phyloP scores from a whole-genome alignment of 495 filamentous ascomycete genomes.

The Apiosordaria backusii region DNA sequence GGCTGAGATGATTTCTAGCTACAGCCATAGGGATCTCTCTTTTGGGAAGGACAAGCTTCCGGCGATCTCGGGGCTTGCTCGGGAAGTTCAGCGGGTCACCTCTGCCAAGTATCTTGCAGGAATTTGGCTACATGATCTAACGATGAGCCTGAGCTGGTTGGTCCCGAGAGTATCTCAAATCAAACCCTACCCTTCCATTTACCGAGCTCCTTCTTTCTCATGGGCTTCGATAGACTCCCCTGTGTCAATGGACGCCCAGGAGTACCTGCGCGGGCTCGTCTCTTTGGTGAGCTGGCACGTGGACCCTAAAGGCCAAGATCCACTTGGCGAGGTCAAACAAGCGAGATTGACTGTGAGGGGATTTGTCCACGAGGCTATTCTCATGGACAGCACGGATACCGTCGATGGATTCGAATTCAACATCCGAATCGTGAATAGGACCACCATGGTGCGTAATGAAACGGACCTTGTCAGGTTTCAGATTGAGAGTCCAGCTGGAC shows the following conservation, averaged over 20 bases:
- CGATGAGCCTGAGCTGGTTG: not conserved
- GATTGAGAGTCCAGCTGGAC: not conserved
- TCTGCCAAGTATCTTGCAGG: not conserved
- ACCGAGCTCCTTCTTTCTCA: not conserved
- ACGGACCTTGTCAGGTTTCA: not conserved
- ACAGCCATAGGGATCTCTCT: not conserved
- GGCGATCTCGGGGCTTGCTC: not conserved
- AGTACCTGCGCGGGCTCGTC: not conserved
- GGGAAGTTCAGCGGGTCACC: not conserved
- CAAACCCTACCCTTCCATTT: not conserved
- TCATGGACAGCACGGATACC: not conserved
- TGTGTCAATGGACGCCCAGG: not conserved
- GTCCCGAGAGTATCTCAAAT: not conserved
- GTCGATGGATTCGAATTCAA: not conserved
- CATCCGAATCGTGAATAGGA: not conserved
- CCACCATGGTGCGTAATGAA: not conserved
- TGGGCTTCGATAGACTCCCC: not conserved
- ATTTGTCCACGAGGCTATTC: not conserved
- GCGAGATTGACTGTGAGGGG: not conserved
- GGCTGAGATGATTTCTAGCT: not conserved
- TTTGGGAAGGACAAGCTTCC: not conserved
- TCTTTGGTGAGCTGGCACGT: not conserved
- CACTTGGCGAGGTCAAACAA: not conserved
- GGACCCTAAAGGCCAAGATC: not conserved
- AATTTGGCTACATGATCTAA: not conserved